These are phyloP conservation scores for Epichloe sp. DNA, from an alignment of 2,329 filamentous ascomycete species.

Conservation along the genomic window DNA sequence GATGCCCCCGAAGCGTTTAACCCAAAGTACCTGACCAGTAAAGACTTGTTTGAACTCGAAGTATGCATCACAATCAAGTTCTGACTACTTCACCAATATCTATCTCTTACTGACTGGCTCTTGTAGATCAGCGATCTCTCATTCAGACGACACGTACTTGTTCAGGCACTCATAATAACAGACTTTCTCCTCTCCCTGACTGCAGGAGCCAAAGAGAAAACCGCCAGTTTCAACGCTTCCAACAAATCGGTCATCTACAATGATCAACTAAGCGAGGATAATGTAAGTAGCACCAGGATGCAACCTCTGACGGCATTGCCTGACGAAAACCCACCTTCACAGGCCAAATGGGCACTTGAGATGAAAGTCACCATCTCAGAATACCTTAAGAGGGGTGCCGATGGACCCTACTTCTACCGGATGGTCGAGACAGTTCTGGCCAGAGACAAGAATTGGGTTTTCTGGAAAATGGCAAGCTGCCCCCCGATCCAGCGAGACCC, in stretches of 20 bases:
- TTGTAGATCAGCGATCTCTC: conserved; percentile 76
- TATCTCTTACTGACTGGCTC: not conserved
- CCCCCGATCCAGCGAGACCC: conserved; percentile 73
- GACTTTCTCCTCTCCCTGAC: conserved; percentile 93
- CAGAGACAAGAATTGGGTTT: conserved; percentile 95
- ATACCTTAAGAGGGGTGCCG: conserved; percentile 67
- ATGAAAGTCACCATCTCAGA: conserved; percentile 69
- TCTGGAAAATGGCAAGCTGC: conserved; percentile 94
- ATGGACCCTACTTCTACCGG: conserved; percentile 87
- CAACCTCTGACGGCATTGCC: not conserved
- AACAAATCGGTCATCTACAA: conserved; percentile 84
- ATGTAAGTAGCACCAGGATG: conserved; percentile 41
- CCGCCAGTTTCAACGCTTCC: conserved; percentile 48
- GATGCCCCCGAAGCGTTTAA: conserved; percentile 52
- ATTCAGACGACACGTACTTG: conserved; percentile 85
- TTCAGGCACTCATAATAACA: conserved; percentile 86
- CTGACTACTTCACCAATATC: not conserved
- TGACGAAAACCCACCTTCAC: not conserved
- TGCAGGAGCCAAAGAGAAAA: conserved; percentile 65
- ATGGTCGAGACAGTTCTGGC: conserved; percentile 95
- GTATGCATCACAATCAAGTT: conserved; percentile 29
- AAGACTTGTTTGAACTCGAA: conserved; percentile 91
- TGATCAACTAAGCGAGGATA: conserved; percentile 68
- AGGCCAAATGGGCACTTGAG: conserved; percentile 71
- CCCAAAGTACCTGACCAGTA: conserved; percentile 95